Conservation (phyloP, 805 yeast genomes). For the Nakazawaea pomicola region DNA sequence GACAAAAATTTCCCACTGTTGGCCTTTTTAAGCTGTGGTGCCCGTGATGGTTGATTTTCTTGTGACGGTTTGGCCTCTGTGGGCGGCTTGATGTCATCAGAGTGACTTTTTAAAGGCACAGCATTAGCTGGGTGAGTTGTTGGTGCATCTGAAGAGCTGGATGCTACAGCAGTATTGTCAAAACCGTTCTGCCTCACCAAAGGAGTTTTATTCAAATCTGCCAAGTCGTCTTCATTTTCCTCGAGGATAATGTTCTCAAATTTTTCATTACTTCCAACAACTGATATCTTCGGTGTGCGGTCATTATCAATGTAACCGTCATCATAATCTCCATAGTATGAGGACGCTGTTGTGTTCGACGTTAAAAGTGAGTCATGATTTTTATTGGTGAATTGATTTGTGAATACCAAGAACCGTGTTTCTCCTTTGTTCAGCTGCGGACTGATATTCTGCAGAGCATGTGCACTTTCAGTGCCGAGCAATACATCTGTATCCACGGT, state of each 20-base stretch:
- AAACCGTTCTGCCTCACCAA: slow-evolving; percentile 6
- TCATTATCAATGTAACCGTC: slow-evolving; percentile 11
- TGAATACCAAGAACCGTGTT: slow-evolving; percentile 4
- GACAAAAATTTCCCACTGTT: slow-evolving; percentile 6
- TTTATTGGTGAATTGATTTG: slow-evolving; percentile 2
- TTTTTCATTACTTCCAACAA: not conserved
- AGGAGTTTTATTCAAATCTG: slow-evolving; percentile 10
- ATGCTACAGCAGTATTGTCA: not conserved
- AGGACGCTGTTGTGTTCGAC: slow-evolving; percentile 4
- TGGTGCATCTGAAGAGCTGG: too few species aligned
- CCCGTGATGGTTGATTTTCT: not conserved
- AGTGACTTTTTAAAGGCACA: not conserved
- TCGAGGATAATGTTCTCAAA: slow-evolving; percentile 2
- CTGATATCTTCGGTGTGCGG: slow-evolving; percentile 7
- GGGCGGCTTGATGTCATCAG: not conserved
- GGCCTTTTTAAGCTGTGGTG: slow-evolving; percentile 1
- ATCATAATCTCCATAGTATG: slow-evolving; percentile 11
- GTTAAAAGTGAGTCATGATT: not conserved
- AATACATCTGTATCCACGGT: slow-evolving; percentile 5
- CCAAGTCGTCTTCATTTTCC: not conserved
- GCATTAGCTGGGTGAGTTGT: not conserved
- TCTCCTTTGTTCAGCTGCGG: not conserved
- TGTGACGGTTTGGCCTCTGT: not conserved
- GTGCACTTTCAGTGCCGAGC: not conserved
- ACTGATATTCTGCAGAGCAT: not conserved